Base-by-base conservation (phyloP, 2,329 filamentous ascomycete species). In the Hypoxylon sp. region DNA sequence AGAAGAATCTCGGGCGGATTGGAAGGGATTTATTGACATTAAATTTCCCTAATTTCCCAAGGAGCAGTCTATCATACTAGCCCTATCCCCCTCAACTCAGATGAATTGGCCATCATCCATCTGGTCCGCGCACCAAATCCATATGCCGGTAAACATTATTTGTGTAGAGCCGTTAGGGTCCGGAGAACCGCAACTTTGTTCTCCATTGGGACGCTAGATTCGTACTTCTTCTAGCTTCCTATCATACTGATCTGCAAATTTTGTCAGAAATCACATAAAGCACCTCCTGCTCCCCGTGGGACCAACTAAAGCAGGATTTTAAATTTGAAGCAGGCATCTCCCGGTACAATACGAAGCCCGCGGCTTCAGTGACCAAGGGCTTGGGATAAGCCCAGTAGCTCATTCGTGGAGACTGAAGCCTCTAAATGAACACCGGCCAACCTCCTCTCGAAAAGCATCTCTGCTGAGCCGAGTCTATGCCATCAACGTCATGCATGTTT, bases 401-500 rank as follows among this genome's bases (percentile, higher is more conserved):
- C 51, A 71, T 71, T 71, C 63, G 69, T 51, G 31, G 66, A 63
- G 46, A 50, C 39, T 6, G 29, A 71, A 62, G 60, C 60, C 63
- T 48, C 60, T 53, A 64, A 65, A 10, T 44, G 11, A 42, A 32
- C 39, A 32, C 27, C 35, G 50, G 50, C 53, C 56, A 64, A 67
- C 59, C 52, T 65, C 21, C 39, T 57, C 37, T 62, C 57, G 10
- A 53, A 27, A 48, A n/a, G 21, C 27, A 48, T 51, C 52, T 63
- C 42, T 63, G 3, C 67, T 61, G 58, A 50, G 61, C 37, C 58
- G 67, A 50, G 67, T 67, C 52, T 39, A 65, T 67, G 66, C 57
- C 61, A 63, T 65, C 60, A 65, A 69, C 66, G 67, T 67, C 67
- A 71, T 71, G 63, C 69, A 71, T 67, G n/a, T 27, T 47, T 57